Base-by-base conservation (phyloP, 805 yeast genomes). In the Nakazawaea siamensis region DNA sequence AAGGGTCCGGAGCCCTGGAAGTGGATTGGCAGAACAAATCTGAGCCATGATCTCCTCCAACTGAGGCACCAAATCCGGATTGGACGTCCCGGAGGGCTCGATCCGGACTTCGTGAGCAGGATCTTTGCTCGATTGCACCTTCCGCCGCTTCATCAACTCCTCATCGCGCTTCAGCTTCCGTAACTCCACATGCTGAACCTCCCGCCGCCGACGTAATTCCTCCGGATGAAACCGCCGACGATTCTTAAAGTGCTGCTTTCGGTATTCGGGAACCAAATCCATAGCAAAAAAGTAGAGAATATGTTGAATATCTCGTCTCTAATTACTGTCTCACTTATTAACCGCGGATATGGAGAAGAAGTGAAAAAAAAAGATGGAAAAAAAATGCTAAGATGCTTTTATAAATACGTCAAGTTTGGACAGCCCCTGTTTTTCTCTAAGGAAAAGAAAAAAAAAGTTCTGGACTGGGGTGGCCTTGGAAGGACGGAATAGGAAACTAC, bases 111-210 rank as follows among this genome's bases (percentile, higher is more conserved):
- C 40, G 4, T 18, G 20, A 14, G n/a, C 10, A 24, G 32, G 24
- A 18, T 27, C 30, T 16, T 21, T 13, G 13, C 23, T 25, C 11
- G 27, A n/a, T 14, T 26, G 35, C 9, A 37, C 26, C 28, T 29
- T 37, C 16, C 40, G n/a, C 24, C 36, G 27, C 25, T 37, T 37
- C 34, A 33, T 15, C 24, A 37, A 37, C 19, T 33, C 34, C 16
- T 37, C 34, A 18, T 37, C 40, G 16, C 37, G 14, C 18, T 33
- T 37, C 31, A 31, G 40, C 17, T 37, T 37, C 19, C 40, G 23
- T 14, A 37, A 25, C 13, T 34, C 24, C 5, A 37, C 20, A 17
- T 24, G 36, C 15, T 32, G 33, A 3, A 4, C 20, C 16, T 37
- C 36, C 10, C 34, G 23, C 7, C 40, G 21, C n/a, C 34, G 30